These are phyloP conservation scores for Hibiscus mutabilis DNA, from an alignment of 345 rosid species.

Conservation along the genomic window DNA sequence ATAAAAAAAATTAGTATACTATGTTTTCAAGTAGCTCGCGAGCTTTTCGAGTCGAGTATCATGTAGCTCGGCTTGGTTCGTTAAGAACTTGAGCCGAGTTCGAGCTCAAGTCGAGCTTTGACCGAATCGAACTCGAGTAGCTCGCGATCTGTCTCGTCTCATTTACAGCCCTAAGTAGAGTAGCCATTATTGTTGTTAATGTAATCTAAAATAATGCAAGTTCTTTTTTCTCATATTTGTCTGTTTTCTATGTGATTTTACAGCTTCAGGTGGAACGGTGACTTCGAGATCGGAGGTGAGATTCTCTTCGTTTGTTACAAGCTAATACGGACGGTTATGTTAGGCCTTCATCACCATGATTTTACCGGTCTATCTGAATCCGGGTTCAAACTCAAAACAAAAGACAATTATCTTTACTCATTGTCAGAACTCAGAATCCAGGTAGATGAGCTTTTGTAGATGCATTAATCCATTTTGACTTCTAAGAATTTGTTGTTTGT, in stretches of 20 bases:
- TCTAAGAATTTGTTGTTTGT: background rate
- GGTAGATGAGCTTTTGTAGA: background rate
- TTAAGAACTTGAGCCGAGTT: too few relatives aligned
- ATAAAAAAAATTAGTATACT: too few relatives aligned
- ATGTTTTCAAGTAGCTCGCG: too few relatives aligned
- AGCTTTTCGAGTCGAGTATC: too few relatives aligned
- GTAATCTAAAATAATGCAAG: background rate
- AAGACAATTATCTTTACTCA: too few relatives aligned
- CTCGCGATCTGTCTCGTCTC: too few relatives aligned
- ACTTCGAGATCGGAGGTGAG: constrained; percentile 34
- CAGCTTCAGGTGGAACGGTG: constrained; percentile 38
- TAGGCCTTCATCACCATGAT: too few relatives aligned
- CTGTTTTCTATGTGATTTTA: background rate
- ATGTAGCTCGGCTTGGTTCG: too few relatives aligned
- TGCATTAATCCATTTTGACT: background rate
- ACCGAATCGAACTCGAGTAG: too few relatives aligned
- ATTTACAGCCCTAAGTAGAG: too few relatives aligned
- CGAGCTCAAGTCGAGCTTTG: too few relatives aligned
- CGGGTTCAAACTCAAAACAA: background rate
- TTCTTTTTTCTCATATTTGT: background rate
- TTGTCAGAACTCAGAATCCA: background rate
- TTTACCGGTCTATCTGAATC: background rate
- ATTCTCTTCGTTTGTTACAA: background rate
- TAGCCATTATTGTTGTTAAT: background rate
- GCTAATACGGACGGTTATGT: background rate